These are phyloP conservation scores for Heracleum sosnowskyi DNA, from an alignment of 129 eudicot species.

Conservation along the genomic window DNA sequence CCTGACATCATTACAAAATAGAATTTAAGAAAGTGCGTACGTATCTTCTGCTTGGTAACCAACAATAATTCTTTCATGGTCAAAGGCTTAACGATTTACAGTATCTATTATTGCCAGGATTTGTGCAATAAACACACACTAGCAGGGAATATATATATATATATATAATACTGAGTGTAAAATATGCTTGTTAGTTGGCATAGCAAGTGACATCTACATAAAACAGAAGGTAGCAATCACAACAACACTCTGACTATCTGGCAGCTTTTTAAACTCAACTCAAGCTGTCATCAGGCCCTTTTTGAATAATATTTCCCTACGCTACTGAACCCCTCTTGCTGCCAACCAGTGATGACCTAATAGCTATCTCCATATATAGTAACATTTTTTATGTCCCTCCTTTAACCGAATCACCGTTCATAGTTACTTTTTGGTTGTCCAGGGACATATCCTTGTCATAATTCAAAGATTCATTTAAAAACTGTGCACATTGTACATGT, in stretches of 20 bases:
- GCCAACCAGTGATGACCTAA: background rate
- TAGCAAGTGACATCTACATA: background rate
- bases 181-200: background rate
- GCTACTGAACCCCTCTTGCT: background rate
- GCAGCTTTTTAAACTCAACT: background rate
- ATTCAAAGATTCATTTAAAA: background rate
- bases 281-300: background rate
- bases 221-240: background rate
- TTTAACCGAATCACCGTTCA: background rate
- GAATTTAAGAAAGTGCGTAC: background rate
- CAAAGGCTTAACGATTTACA: background rate
- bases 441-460: background rate
- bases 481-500: background rate
- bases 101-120: background rate
- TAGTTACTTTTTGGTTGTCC: background rate
- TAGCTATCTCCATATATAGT: background rate
- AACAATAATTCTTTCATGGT: background rate
- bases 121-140: background rate
- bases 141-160: background rate
- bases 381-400: background rate
- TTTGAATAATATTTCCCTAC: background rate
- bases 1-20: conserved; percentile 6
- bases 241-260: background rate
- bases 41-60: background rate
- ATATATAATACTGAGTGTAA: background rate